Conservation (phyloP, 352 stramenopile genomes). For the Phytophthora agathidicida region DNA sequence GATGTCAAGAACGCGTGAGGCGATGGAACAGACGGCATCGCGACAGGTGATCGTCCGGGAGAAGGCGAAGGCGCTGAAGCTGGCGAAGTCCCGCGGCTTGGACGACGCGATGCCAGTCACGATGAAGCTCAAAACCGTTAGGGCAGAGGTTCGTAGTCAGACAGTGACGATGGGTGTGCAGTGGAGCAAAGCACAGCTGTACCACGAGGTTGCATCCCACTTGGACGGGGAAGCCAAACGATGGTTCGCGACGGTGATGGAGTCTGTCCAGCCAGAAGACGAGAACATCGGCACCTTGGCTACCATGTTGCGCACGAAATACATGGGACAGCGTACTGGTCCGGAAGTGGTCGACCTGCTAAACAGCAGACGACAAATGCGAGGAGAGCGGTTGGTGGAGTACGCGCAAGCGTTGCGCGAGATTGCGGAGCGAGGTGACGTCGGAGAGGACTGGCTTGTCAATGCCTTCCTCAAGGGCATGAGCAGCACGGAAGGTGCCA, state of each 20-base stretch:
- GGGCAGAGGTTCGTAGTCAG: neutral
- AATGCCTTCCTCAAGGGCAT: conserved; percentile 7
- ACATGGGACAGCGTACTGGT: neutral
- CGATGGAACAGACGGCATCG: neutral
- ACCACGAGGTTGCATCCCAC: conserved; percentile 7
- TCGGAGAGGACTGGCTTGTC: conserved; percentile 8
- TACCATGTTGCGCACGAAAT: neutral
- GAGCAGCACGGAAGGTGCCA: neutral
- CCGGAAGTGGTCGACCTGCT: conserved; percentile 9
- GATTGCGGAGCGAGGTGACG: neutral
- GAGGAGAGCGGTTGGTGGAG: conserved; percentile 1
- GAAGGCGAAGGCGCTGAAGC: conserved; percentile 2
- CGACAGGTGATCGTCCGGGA: neutral
- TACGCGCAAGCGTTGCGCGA: neutral
- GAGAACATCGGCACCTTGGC: neutral
- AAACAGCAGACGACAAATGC: neutral
- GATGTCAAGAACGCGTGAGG: neutral
- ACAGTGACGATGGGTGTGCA: neutral
- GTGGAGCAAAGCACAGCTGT: neutral
- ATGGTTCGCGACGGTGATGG: conserved; percentile 14
- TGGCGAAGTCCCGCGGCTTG: conserved; percentile 5
- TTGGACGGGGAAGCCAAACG: conserved; percentile 2
- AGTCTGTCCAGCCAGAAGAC: neutral
- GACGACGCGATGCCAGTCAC: conserved; percentile 4
- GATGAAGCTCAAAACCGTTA: conserved; percentile 3